Evolutionary conservation across 2,329 filamentous ascomycete species (phyloP).

Genomic region (Fusarium tanahbumbuense): DNA sequence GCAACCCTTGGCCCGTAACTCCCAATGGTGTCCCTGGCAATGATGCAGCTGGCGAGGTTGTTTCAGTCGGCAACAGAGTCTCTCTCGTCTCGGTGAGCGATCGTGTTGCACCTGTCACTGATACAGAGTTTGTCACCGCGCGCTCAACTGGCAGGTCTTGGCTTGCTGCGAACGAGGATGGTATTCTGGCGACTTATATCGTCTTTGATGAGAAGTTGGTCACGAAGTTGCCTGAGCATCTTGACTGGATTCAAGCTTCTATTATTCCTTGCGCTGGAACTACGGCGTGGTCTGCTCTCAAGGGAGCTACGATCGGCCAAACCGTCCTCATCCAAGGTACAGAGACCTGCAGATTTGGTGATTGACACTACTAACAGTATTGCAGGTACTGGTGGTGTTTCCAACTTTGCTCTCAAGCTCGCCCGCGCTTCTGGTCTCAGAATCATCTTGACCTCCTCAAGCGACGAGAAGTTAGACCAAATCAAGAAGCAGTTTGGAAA

Average conservation of each 20-base stretch:
- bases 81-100: slow-evolving; percentile 50
- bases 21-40: slow-evolving; percentile 50
- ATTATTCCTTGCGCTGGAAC: slow-evolving; percentile 58
- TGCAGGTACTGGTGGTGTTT: slow-evolving; percentile 56
- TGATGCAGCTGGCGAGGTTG: slow-evolving; percentile 57
- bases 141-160: slow-evolving; percentile 53
- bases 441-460: slow-evolving; percentile 64
- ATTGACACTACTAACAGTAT: not conserved
- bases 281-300: slow-evolving; percentile 59
- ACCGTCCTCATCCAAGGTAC: slow-evolving; percentile 59
- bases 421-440: slow-evolving; percentile 64
- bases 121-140: slow-evolving; percentile 55
- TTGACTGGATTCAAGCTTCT: slow-evolving; percentile 52
- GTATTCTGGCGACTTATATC: slow-evolving; percentile 55
- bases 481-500: slow-evolving; percentile 55
- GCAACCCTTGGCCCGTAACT: slow-evolving; percentile 56
- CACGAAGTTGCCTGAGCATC: slow-evolving; percentile 51
- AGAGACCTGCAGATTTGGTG: fast-evolving
- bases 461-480: slow-evolving; percentile 59
- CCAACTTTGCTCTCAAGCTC: slow-evolving; percentile 54
- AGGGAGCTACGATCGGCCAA: slow-evolving; percentile 52
- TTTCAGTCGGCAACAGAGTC: slow-evolving; percentile 53
- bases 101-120: slow-evolving; percentile 53
- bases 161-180: slow-evolving; percentile 59
- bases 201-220: slow-evolving; percentile 55